Evolutionary conservation across 2,329 filamentous ascomycete species (phyloP), one percentile per base, ranked within the genome.

Genomic region (Colletotrichum sp.): DNA sequence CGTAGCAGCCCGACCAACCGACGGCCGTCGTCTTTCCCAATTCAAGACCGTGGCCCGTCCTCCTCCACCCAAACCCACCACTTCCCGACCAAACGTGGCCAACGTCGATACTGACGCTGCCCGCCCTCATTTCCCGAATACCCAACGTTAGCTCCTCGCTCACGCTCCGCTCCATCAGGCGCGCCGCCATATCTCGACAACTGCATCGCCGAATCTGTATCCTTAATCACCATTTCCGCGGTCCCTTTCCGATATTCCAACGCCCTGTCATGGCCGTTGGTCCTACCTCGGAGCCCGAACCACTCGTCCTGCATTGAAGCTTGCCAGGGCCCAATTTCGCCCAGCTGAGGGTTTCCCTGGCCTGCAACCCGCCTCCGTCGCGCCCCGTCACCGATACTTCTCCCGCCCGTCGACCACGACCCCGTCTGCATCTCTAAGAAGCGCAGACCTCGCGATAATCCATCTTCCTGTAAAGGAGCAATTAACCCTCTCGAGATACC

Each of bases 261-360:
- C 71, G 32, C 59, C 74, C 28, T 76, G 74, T 74, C 74, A 76
- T 76, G 74, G 74, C 74, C 74, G 24, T 68, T 65, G 74, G 57
- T 48, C 48, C 32, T 34, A 60, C 30, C 34, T 32, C 74, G 63
- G 74, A 32, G 26, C 59, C 74, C 70, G 70, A 76, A 74, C 57
- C 26, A 55, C 48, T 32, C 24, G 52, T 57, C 70, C 65, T 73
- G 71, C 74, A 74, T 69, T 76, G 65, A 74, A 76, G 74, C 70
- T 74, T 68, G 64, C 32, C 24, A 48, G 70, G 43, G 21, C 65
- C 64, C 71, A 76, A 74, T 74, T 74, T 74, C 74, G 59, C 71
- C 48, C 57, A 32, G 43, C 65, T 39, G 70, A 76, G 74, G 57
- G 65, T 74, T 69, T 76, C 70, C 71, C 74, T 69, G 71, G 70